A percentile compares a stretch with the other conserved stretches of the same genome.
These are phyloP conservation scores for Alternaria viburni DNA, from an alignment of 2,329 filamentous ascomycete species.

Conservation along the genomic window DNA sequence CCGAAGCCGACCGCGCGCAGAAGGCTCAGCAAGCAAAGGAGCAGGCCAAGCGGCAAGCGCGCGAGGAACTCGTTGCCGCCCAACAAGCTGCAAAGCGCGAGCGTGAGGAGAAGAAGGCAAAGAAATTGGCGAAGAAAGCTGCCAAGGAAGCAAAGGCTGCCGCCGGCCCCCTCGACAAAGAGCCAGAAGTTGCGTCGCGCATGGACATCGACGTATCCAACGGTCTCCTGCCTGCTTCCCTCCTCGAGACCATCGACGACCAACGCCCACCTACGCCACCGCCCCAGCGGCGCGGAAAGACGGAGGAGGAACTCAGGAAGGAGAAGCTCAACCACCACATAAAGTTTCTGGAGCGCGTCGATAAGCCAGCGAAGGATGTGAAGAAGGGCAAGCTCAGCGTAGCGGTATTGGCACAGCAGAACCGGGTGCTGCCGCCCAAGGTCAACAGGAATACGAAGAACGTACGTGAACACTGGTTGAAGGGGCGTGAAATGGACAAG, in stretches of 20 bases:
- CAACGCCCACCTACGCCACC: slow-evolving; percentile 55
- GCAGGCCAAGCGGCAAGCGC: slow-evolving; percentile 35
- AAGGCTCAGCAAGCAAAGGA: slow-evolving; percentile 38
- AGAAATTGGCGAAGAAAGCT: slow-evolving; percentile 29
- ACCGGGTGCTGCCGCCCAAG: slow-evolving; percentile 53
- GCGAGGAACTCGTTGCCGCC: slow-evolving; percentile 38
- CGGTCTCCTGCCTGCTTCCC: slow-evolving; percentile 58
- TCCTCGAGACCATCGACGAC: slow-evolving; percentile 56
- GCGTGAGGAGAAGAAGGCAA: slow-evolving; percentile 39
- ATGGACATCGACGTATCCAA: slow-evolving; percentile 50
- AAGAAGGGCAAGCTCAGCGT: slow-evolving; percentile 57
- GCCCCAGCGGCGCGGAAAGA: slow-evolving; percentile 25
- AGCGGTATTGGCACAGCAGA: slow-evolving; percentile 55
- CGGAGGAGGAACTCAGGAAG: slow-evolving; percentile 42
- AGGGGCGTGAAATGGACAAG: slow-evolving; percentile 47
- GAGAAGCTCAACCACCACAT: slow-evolving; percentile 56
- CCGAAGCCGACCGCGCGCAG: slow-evolving; percentile 38
- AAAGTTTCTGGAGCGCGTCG: slow-evolving; percentile 56
- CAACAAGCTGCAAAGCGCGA: slow-evolving; percentile 43
- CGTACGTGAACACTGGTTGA: slow-evolving; percentile 52
- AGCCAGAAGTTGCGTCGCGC: slow-evolving; percentile 4
- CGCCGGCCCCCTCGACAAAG: slow-evolving; percentile 9
- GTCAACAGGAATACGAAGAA: slow-evolving; percentile 44
- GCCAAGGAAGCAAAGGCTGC: slow-evolving; percentile 19
- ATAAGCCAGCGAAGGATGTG: slow-evolving; percentile 59